Evolutionary conservation across 1,284 basidiomycete species (phyloP).

Genomic region (Cerrena zonata): DNA sequence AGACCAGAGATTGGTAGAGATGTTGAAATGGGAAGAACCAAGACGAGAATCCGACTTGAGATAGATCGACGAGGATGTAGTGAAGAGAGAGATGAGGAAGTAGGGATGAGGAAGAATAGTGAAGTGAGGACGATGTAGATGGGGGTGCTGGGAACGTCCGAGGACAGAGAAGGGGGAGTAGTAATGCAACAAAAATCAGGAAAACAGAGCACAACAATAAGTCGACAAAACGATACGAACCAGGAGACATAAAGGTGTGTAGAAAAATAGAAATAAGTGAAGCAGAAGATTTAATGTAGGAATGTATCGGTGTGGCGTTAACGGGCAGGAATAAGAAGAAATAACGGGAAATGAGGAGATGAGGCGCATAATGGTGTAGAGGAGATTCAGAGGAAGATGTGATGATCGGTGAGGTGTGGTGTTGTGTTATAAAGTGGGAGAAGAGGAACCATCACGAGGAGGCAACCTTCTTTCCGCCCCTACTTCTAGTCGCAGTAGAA

Average conservation of each 20-base stretch:
- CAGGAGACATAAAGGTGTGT: not conserved
- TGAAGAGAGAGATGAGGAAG: not conserved
- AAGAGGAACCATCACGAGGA: not conserved
- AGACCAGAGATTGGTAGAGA: no score
- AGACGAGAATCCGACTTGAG: not conserved
- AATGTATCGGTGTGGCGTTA: not conserved
- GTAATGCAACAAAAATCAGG: not conserved
- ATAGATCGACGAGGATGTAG: not conserved
- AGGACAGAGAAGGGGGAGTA: no score
- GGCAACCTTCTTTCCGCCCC: not conserved
- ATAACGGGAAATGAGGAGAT: not conserved
- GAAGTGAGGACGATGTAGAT: not conserved
- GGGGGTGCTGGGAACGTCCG: no score
- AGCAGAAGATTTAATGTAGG: not conserved
- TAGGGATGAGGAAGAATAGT: not conserved
- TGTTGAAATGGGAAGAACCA: not conserved
- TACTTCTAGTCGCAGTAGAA: slow-evolving; percentile 1
- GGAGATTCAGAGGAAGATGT: not conserved
- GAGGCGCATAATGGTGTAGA: not conserved
- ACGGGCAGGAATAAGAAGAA: not conserved
- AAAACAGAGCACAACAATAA: not conserved
- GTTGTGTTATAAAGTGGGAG: no score
- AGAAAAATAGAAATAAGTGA: not conserved
- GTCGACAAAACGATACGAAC: not conserved
- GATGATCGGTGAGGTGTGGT: not conserved